Evolutionary conservation across 2,329 filamentous ascomycete species (phyloP).

Genomic region (Fusarium azukiicola): DNA sequence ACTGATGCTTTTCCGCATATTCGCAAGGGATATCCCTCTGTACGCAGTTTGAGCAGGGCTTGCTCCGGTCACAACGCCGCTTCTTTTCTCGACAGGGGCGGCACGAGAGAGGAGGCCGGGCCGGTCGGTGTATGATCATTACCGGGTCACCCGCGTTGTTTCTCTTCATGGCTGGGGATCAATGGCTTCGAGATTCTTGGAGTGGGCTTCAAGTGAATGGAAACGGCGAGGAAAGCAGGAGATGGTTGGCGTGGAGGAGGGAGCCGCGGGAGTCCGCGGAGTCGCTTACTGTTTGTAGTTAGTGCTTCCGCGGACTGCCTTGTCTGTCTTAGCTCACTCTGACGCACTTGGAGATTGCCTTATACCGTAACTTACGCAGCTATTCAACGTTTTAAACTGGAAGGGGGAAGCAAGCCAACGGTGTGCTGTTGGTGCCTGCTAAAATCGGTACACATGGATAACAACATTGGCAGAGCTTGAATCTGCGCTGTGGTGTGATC

Average conservation of each 20-base stretch:
- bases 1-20: neutral
- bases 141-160: constrained; percentile 4
- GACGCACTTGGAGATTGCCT: neutral
- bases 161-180: constrained; percentile 1
- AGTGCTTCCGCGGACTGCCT: neutral
- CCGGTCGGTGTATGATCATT: neutral
- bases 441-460: too few relatives aligned
- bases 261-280: constrained; percentile 10
- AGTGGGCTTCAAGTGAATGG: neutral
- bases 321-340: neutral
- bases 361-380: neutral
- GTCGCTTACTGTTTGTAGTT: neutral
- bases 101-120: constrained; percentile 10
- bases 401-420: too few relatives aligned
- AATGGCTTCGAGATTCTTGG: neutral
- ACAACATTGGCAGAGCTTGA: too few relatives aligned
- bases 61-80: constrained; percentile 13
- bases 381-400: neutral
- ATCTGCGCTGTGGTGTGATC: too few relatives aligned
- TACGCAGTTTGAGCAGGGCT: constrained; percentile 6
- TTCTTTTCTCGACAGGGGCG: constrained; percentile 20
- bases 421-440: too few relatives aligned
- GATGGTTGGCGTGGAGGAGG: neutral
- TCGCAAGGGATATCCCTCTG: constrained; percentile 6
- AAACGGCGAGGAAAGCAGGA: neutral